Percentiles rank a stretch among this genome's conserved stretches.
phyloP scores from a whole-genome alignment of 2,329 filamentous ascomycete genomes.

The Nectriaceae sp. region DNA sequence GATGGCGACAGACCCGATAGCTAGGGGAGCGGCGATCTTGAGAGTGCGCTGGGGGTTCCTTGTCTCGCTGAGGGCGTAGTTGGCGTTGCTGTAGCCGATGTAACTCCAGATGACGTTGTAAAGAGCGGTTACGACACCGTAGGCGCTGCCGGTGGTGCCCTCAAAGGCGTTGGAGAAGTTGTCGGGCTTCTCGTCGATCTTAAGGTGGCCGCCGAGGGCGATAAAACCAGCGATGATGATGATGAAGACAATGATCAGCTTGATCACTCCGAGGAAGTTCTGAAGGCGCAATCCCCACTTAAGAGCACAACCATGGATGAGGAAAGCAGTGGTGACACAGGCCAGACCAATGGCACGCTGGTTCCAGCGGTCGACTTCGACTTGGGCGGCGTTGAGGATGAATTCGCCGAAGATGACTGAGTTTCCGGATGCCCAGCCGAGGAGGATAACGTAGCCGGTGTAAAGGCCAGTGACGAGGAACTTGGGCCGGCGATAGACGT shows the following conservation, averaged over 20 bases:
- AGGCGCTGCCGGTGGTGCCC: constrained; percentile 66
- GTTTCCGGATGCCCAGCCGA: constrained; percentile 68
- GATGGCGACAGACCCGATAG: constrained; percentile 57
- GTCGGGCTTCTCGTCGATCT: constrained; percentile 58
- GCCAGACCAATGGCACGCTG: constrained; percentile 67
- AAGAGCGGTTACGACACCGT: constrained; percentile 68
- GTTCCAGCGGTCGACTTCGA: constrained; percentile 66
- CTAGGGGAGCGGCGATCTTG: constrained; percentile 64
- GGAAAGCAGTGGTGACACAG: constrained; percentile 64
- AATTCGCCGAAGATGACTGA: constrained; percentile 72
- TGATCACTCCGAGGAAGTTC: constrained; percentile 66
- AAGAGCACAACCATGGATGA: constrained; percentile 64
- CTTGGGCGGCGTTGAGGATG: constrained; percentile 64
- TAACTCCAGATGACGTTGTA: constrained; percentile 75
- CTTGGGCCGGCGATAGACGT: constrained; percentile 59
- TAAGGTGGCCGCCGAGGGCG: constrained; percentile 61
- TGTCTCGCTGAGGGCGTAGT: constrained; percentile 67
- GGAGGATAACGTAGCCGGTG: constrained; percentile 61
- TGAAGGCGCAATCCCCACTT: constrained; percentile 69
- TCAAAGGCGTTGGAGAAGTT: constrained; percentile 66
- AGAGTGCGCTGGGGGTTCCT: constrained; percentile 66
- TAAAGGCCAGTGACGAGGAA: constrained; percentile 65
- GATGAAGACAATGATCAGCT: constrained; percentile 65
- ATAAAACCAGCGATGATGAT: constrained; percentile 65
- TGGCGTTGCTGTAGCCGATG: constrained; percentile 69